phyloP scores from a whole-genome alignment of 139 green algal species.

The Klebsormidium nitens region DNA sequence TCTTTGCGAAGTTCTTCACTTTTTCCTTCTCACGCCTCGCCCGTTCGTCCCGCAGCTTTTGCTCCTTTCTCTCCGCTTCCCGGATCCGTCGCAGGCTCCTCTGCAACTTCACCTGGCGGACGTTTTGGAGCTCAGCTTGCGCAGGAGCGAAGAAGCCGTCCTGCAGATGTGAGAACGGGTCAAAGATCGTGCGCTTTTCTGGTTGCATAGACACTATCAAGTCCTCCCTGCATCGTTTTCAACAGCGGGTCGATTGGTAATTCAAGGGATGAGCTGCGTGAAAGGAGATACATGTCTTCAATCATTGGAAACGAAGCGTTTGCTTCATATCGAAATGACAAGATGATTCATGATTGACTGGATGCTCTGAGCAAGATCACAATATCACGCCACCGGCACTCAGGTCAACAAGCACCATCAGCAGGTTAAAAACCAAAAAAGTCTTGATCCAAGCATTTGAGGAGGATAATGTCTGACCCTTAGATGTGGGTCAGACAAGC shows the following conservation, averaged over 20 bases:
- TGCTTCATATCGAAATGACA: too few relatives aligned
- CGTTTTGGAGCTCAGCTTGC: background rate
- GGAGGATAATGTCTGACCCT: constrained; percentile 2
- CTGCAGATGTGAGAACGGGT: background rate
- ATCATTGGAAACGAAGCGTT: too few relatives aligned
- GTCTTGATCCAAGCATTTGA: constrained; percentile 3
- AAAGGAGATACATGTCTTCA: too few relatives aligned
- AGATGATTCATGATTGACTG: too few relatives aligned
- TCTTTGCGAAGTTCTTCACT: constrained; percentile 13
- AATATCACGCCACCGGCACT: too few relatives aligned
- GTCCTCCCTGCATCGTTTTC: constrained; percentile 1
- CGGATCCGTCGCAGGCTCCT: constrained; percentile 8
- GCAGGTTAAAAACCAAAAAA: background rate
- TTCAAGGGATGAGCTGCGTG: too few relatives aligned
- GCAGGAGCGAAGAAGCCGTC: constrained; percentile 15
- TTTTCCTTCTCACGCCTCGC: constrained; percentile 5
- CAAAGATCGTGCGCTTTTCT: background rate
- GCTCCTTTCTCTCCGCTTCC: constrained; percentile 4
- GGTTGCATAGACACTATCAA: background rate
- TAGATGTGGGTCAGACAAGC: background rate
- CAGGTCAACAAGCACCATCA: background rate
- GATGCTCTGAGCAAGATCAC: too few relatives aligned
- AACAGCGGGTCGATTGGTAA: background rate
- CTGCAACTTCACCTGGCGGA: constrained; percentile 1
- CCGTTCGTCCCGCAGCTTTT: constrained; percentile 15